These are phyloP conservation scores for Marsdenia floribunda DNA, from an alignment of 257 asterid species.

Conservation along the genomic window DNA sequence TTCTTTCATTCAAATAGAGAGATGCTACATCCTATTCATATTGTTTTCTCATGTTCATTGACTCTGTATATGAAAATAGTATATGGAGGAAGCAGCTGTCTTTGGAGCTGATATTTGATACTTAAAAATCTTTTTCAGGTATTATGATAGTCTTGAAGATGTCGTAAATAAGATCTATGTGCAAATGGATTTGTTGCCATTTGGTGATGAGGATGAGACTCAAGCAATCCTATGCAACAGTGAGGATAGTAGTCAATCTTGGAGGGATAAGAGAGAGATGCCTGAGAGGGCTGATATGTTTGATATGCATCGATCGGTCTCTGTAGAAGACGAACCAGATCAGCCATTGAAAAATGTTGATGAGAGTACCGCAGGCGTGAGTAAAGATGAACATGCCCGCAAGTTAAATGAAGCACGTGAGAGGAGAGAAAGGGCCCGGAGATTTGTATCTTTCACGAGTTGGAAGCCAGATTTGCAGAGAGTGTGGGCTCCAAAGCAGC, in stretches of 20 bases:
- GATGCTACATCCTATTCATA: background rate
- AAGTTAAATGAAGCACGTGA: constrained; percentile 72
- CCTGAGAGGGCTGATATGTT: constrained; percentile 43
- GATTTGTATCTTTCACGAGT: constrained; percentile 44
- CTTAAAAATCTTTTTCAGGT: constrained; percentile 42
- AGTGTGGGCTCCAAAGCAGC: constrained; percentile 82
- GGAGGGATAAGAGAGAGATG: constrained; percentile 54
- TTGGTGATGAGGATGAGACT: constrained; percentile 79
- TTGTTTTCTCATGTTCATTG: background rate
- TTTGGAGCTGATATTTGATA: constrained; percentile 1
- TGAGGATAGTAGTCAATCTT: constrained; percentile 88
- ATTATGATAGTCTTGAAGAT: constrained; percentile 50
- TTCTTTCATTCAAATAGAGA: background rate
- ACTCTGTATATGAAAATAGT: background rate
- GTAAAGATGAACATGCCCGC: constrained; percentile 43
- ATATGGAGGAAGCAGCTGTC: background rate
- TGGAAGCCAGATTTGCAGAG: constrained; percentile 75
- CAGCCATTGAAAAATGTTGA: constrained; percentile 31
- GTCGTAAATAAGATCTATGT: constrained; percentile 49
- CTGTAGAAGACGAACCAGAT: constrained; percentile 47
- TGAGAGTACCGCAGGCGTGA: constrained; percentile 23
- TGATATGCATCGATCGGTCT: constrained; percentile 35
- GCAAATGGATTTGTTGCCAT: constrained; percentile 78
- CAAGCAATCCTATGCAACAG: constrained; percentile 56
- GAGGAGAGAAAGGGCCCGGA: constrained; percentile 61